Evolutionary conservation across 345 rosid genomes (phyloP), one percentile per base, ranked within the genome.

Genomic region (Euclidium syriacum): DNA sequence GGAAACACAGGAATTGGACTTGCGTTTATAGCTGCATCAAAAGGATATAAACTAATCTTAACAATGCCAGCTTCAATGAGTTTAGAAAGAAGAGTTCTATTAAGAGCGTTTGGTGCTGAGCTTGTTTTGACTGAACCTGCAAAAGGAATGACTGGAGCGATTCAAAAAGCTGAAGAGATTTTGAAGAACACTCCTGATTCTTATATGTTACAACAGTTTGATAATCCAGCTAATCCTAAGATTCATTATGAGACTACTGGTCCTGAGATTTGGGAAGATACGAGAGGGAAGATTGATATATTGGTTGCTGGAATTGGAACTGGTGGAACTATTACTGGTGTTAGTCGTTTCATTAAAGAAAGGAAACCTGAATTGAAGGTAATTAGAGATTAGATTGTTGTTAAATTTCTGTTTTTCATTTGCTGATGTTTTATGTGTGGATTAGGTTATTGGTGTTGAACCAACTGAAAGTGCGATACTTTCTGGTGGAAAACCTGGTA

Each of bases 1-100:
- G 97, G 99, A 63, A 87, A 94, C 74, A 94, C 99, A 4, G 97
- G 97, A 70, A 91, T 91, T 16, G 98, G 92, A 49, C 83, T 91
- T 66, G 95, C 98, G 16, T 80, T 83, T 49, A 84, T 90, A 33
- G 95, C 96, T 70, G 95, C 99, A 51, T 74, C 87, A 23, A 94
- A 79, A 61, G 91, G 97, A 25, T 90, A 87, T 69, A 83, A 64
- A 55, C 79, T 87, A 49, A 85, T 90, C 43, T 64, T 87, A 63
- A 82, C 83, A 1, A 90, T 94, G 99, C 96, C 99, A 2, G 79
- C 90, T 5, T 80, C 88, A 30, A 79, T 80, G 88, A 90, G 95
- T 80, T 34, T 90, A 61, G 99, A 94, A 70, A 81, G 97, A 73
- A 80, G 95, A 54, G 85, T 84, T 78, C 85, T 94, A 52, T 59